These are phyloP conservation scores for Neofusicoccum cordaticola DNA, from an alignment of 2,329 filamentous ascomycete species.

Conservation along the genomic window DNA sequence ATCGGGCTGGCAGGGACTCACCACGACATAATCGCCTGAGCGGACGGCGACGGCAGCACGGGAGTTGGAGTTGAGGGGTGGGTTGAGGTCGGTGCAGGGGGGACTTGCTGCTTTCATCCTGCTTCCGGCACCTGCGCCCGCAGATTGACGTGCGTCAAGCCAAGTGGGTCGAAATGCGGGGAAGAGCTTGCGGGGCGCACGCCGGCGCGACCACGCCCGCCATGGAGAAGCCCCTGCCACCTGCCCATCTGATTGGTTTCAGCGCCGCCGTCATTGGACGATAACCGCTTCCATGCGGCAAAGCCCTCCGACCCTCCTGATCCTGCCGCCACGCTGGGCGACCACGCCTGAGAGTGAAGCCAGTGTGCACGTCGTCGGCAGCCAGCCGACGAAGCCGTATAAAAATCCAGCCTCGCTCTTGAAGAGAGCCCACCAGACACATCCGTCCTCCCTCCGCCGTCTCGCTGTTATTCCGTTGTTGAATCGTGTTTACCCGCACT, in stretches of 20 bases:
- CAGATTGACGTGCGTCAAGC: not conserved
- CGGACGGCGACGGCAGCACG: not conserved
- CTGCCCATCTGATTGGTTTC: not conserved
- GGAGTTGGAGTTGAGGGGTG: not conserved
- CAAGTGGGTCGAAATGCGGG: constrained; percentile 3
- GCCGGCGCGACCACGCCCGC: not conserved
- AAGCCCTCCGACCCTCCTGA: not conserved
- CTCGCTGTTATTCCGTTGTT: not conserved
- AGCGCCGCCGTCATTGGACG: not conserved
- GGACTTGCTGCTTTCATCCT: constrained; percentile 1
- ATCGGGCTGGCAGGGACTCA: not conserved
- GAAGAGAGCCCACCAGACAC: not conserved
- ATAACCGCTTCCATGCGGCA: not conserved
- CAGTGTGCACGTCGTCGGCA: not conserved
- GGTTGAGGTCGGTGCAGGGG: not conserved
- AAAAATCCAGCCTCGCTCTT: not conserved
- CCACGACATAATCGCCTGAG: constrained; percentile 10
- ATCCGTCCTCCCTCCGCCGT: too few relatives aligned
- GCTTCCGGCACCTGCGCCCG: not conserved
- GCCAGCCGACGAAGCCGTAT: not conserved
- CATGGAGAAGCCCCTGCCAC: not conserved
- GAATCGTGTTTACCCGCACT: not conserved
- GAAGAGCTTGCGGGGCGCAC: not conserved
- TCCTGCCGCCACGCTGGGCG: not conserved
- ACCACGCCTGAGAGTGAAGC: not conserved